Base-by-base conservation (phyloP, 2,329 filamentous ascomycete species). In the Cladorrhinum sp. region DNA sequence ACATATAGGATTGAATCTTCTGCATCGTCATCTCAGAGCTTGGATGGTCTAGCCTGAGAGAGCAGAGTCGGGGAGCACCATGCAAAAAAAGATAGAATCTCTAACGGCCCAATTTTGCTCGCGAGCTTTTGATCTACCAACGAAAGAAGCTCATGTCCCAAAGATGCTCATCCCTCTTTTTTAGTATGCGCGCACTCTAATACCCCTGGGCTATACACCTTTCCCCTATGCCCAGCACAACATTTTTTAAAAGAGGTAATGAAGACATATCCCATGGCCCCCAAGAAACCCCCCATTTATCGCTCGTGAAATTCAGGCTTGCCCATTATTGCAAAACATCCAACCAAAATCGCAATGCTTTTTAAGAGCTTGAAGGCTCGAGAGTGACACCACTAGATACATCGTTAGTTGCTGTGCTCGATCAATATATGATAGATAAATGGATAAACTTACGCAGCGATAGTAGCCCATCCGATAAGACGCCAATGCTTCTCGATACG, bases 401-500 rank as follows among this genome's bases (percentile, higher is more conserved):
- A 18, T 58, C 62, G 62, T 73, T 64, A 72, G 70, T 67, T 62
- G 38, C 23, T n/a, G 20, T 49, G 12, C 13, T 45, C 12, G 10
- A 41, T 18, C 9, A 18, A 18, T 48, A 12, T 12, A 20, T 13
- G 1, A 48, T 22, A 45, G 22, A 4, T 49, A 6, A 16, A 18
- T n/a, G 18, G 3, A 9, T 3, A 49, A 64, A 80, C 82, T 79
- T 79, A 85, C 82, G 82, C 82, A 69, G 88, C 86, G 74, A 92
- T 91, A 67, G 90, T 92, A 62, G 90, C 90, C 91, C 91, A 96
- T 70, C 92, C 91, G 71, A 96, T 96, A 73, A 96, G 83, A 79
- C 92, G 91, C 93, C 93, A 98, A 79, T 97, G 93, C 86, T 98
- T 98, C 79, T 99, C 95, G 72, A 98, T 97, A 87, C 95, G 91